Evolutionary conservation across 129 eudicot species (phyloP).

Genomic region (Ambrosia trifida): DNA sequence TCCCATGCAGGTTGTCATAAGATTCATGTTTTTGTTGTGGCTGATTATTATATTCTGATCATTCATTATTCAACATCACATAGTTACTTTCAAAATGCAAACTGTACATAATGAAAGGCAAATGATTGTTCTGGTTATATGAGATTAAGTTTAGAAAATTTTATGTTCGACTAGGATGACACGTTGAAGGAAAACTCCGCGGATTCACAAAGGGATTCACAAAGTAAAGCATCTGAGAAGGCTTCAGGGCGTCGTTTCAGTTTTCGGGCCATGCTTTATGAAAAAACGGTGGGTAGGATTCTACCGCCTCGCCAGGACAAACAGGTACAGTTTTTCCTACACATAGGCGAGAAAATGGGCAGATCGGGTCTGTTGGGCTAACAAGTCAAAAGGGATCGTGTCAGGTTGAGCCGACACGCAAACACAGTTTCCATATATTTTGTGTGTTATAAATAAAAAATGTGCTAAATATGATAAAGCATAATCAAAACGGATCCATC

Average conservation of each 20-base stretch:
- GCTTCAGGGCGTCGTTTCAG: slow-evolving; percentile 74
- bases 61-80: background rate
- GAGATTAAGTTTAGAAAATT: slow-evolving; percentile 22
- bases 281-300: slow-evolving; percentile 75
- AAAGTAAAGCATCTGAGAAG: slow-evolving; percentile 50
- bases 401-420: background rate
- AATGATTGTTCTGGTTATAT: slow-evolving; percentile 7
- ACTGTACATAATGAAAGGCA: slow-evolving; percentile 1
- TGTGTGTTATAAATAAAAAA: background rate
- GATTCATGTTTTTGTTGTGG: slow-evolving; percentile 15
- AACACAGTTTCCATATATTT: background rate
- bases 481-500: background rate
- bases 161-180: slow-evolving; percentile 50
- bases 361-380: background rate
- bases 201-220: slow-evolving; percentile 45
- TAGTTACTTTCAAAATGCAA: background rate
- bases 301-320: slow-evolving; percentile 79
- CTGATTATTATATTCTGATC: background rate
- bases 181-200: slow-evolving; percentile 59
- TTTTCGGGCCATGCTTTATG: slow-evolving; percentile 76
- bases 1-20: slow-evolving; percentile 71
- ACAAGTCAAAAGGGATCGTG: background rate
- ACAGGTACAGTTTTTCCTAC: slow-evolving; percentile 54
- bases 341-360: slow-evolving; percentile 1
- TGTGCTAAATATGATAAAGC: background rate